Conservation (phyloP, 1,139 yeast genomes). For the Geotrichum citri-aurantii region DNA sequence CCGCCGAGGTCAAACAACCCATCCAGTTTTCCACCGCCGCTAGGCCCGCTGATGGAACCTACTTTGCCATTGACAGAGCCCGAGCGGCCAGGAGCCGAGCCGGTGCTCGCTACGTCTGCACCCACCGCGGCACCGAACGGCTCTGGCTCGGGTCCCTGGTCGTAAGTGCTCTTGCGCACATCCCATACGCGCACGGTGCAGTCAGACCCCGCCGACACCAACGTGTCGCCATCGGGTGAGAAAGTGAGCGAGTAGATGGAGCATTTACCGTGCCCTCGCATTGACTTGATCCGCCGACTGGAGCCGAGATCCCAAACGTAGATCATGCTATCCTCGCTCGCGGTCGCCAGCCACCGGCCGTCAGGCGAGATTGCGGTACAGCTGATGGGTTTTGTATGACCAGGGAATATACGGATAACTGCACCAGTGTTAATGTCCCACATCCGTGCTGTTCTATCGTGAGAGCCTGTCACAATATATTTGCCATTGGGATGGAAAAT, state of each 20-base stretch:
- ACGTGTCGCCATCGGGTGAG: slow-evolving; percentile 79
- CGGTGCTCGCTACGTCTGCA: slow-evolving; percentile 19
- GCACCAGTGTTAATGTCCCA: slow-evolving; percentile 93
- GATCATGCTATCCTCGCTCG: slow-evolving; percentile 87
- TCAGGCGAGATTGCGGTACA: slow-evolving; percentile 89
- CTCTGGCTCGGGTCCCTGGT: slow-evolving; percentile 67
- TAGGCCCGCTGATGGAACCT: slow-evolving; percentile 10
- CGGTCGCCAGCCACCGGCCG: slow-evolving; percentile 94
- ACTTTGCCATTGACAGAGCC: slow-evolving; percentile 21
- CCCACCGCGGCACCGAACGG: slow-evolving; percentile 1
- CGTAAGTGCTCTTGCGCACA: slow-evolving; percentile 74
- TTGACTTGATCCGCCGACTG: slow-evolving; percentile 70
- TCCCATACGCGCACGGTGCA: slow-evolving; percentile 95
- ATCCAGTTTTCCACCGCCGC: slow-evolving; percentile 4
- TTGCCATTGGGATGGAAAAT: slow-evolving; percentile 95
- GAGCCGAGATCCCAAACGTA: slow-evolving; percentile 93
- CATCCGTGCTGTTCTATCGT: slow-evolving; percentile 94
- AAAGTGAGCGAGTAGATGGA: slow-evolving; percentile 82
- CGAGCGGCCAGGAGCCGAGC: slow-evolving; percentile 5
- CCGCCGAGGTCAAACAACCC: slow-evolving; percentile 35
- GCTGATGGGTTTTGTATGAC: slow-evolving; percentile 85
- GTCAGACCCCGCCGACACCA: slow-evolving; percentile 92
- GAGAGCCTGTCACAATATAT: slow-evolving; percentile 88
- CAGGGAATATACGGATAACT: slow-evolving; percentile 91
- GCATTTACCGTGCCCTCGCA: slow-evolving; percentile 87